A percentile compares a stretch with the other conserved stretches of the same genome.
These are phyloP conservation scores for Setomelanomma holmii DNA, from an alignment of 2,329 filamentous ascomycete species.

Conservation along the genomic window DNA sequence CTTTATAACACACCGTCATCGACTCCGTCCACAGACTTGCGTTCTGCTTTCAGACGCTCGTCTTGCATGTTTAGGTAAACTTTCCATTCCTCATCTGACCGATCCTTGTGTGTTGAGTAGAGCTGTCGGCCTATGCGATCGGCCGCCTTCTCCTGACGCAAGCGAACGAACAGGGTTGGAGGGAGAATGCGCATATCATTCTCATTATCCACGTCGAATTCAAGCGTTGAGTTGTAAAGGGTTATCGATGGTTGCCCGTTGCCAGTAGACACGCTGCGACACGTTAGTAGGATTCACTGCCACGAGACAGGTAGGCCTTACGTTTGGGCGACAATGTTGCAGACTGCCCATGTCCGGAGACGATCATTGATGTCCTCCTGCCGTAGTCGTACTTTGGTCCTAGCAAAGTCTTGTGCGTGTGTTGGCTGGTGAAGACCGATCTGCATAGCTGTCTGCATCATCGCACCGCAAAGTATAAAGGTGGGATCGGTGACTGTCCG, in stretches of 20 bases:
- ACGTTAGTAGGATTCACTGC: conserved; percentile 11
- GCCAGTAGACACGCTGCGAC: conserved; percentile 74
- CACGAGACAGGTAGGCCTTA: conserved; percentile 40
- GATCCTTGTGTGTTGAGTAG: conserved; percentile 42
- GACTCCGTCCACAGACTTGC: conserved; percentile 41
- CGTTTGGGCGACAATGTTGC: conserved; percentile 82
- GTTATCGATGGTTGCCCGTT: conserved; percentile 83
- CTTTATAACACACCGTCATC: conserved; percentile 34
- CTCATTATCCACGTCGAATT: conserved; percentile 47
- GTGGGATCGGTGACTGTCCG: conserved; percentile 81
- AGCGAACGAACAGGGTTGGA: conserved; percentile 44
- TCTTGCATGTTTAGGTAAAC: conserved; percentile 47
- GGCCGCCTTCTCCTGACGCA: conserved; percentile 49
- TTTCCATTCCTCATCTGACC: conserved; percentile 39
- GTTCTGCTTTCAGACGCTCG: conserved; percentile 46
- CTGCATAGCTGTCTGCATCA: conserved; percentile 87
- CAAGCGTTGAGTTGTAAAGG: conserved; percentile 75
- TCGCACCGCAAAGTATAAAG: conserved; percentile 80
- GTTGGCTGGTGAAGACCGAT: conserved; percentile 82
- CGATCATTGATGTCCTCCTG: conserved; percentile 81
- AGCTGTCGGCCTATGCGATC: conserved; percentile 47
- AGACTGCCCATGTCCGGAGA: conserved; percentile 82
- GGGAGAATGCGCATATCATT: conserved; percentile 47
- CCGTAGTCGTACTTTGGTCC: conserved; percentile 75
- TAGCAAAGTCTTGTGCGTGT: conserved; percentile 82